Conservation (phyloP, 257 asterid species). For the Solanum sitiens region DNA sequence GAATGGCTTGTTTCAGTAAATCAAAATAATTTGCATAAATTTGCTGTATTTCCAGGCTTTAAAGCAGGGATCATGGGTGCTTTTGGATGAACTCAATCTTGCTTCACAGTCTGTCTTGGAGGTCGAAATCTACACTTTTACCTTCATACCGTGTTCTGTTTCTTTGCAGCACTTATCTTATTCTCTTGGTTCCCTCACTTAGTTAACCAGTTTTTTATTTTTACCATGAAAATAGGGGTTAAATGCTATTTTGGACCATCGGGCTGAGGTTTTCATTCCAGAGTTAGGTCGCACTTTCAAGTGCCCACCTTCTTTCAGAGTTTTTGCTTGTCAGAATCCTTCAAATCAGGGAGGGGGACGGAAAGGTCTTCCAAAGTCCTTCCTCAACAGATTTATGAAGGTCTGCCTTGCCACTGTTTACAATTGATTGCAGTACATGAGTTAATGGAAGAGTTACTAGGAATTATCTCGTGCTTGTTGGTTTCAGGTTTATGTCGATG, state of each 20-base stretch:
- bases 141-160: background rate
- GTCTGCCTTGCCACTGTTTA: conserved; percentile 18
- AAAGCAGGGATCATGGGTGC: conserved; percentile 91
- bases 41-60: conserved; percentile 54
- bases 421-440: background rate
- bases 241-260: conserved; percentile 93
- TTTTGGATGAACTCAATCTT: conserved; percentile 94
- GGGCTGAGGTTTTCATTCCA: conserved; percentile 97
- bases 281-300: conserved; percentile 76
- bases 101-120: conserved; percentile 99
- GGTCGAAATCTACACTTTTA: conserved; percentile 27
- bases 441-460: background rate
- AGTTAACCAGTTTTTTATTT: background rate
- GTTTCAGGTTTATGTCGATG: conserved; percentile 85
- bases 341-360: conserved; percentile 95
- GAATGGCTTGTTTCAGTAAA: background rate
- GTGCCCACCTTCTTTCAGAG: conserved; percentile 82
- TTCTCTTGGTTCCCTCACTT: background rate
- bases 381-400: conserved; percentile 95
- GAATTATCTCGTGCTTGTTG: background rate
- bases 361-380: conserved; percentile 94
- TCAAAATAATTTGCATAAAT: background rate
- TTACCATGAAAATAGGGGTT: conserved; percentile 44
- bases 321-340: conserved; percentile 98
- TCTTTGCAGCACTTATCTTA: background rate